Evolutionary conservation across 345 rosid genomes (phyloP).

Genomic region (Eutrema yunnanense): DNA sequence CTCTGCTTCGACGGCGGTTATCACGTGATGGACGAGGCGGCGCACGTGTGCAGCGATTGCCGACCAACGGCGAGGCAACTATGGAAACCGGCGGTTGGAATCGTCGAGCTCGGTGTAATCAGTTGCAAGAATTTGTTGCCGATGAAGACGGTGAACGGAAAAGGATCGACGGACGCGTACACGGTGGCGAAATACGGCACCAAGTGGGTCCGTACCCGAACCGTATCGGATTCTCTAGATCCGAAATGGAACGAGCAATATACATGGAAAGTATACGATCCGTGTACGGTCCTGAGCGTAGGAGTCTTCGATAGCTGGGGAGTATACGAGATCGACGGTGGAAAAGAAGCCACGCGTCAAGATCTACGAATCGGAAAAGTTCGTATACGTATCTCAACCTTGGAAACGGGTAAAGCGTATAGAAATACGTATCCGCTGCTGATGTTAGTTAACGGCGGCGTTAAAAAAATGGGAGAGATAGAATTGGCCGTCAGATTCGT

Average conservation of each 20-base stretch:
- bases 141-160: conserved; percentile 59
- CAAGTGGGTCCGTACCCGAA: conserved; percentile 90
- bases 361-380: conserved; percentile 71
- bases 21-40: conserved; percentile 94
- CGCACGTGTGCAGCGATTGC: conserved; percentile 78
- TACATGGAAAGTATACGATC: conserved; percentile 85
- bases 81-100: conserved; percentile 82
- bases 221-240: conserved; percentile 59
- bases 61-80: conserved; percentile 88
- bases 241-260: conserved; percentile 97
- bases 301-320: conserved; percentile 81
- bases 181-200: conserved; percentile 82
- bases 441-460: conserved; percentile 48
- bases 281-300: conserved; percentile 66
- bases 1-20: conserved; percentile 90
- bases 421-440: conserved; percentile 55
- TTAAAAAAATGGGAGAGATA: conserved; percentile 68
- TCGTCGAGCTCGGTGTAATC: conserved; percentile 72
- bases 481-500: conserved; percentile 68
- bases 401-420: conserved; percentile 64
- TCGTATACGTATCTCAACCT: conserved; percentile 63
- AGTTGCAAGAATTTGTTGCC: conserved; percentile 76
- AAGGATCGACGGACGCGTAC: conserved; percentile 70
- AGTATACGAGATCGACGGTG: conserved; percentile 36
- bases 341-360: conserved; percentile 42